Evolutionary conservation across 345 rosid genomes (phyloP).

Genomic region (Aquilaria malaccensis): DNA sequence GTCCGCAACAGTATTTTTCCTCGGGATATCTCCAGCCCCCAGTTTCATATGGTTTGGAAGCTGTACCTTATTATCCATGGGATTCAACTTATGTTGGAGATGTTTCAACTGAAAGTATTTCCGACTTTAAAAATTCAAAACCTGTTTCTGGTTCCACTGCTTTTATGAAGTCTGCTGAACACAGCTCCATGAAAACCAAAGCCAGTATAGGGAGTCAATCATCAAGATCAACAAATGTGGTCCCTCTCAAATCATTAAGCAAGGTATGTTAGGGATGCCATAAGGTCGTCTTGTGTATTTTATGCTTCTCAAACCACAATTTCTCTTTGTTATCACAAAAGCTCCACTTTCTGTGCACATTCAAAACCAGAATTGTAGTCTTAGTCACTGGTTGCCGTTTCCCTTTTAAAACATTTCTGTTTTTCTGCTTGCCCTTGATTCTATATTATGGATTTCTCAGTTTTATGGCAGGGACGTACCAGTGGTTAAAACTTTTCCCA

Average conservation of each 20-base stretch:
- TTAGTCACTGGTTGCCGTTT: too few relatives aligned
- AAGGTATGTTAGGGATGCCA: constrained; percentile 31
- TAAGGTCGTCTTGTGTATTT: too few relatives aligned
- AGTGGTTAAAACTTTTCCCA: too few relatives aligned
- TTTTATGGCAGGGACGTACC: too few relatives aligned
- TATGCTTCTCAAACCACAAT: too few relatives aligned
- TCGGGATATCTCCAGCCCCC: constrained; percentile 34
- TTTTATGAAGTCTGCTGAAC: constrained; percentile 18
- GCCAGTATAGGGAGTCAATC: constrained; percentile 23
- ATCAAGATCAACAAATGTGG: constrained; percentile 23
- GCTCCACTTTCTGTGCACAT: too few relatives aligned
- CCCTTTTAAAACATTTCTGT: too few relatives aligned
- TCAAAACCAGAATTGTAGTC: too few relatives aligned
- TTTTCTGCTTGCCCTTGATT: too few relatives aligned
- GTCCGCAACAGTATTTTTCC: constrained; percentile 37
- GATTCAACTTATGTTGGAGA: constrained; percentile 38
- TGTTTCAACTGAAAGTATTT: constrained; percentile 26
- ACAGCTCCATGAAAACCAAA: constrained; percentile 25
- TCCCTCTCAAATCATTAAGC: constrained; percentile 26
- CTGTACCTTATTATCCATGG: constrained; percentile 41
- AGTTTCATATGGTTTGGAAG: constrained; percentile 41
- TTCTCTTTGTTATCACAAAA: too few relatives aligned
- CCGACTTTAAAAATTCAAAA: constrained; percentile 26
- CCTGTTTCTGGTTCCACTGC: constrained; percentile 23
- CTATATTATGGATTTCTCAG: too few relatives aligned